Evolutionary conservation across 2,329 filamentous ascomycete species (phyloP).

Genomic region (Beauveria medogensis): DNA sequence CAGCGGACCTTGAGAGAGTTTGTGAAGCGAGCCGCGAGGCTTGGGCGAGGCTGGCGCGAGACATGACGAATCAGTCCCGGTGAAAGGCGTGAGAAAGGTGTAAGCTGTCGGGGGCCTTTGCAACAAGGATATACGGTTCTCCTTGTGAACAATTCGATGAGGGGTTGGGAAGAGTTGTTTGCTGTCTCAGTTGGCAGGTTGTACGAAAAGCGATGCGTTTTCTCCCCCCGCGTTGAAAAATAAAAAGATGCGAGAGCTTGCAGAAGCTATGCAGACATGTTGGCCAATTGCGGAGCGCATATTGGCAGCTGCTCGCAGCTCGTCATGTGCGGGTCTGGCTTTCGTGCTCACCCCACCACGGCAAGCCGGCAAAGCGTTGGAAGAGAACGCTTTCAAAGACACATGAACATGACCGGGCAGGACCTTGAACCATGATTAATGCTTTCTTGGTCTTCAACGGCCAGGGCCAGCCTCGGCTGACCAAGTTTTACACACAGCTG

Average conservation of each 20-base stretch:
- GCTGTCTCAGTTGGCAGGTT: background rate
- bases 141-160: background rate
- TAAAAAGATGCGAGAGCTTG: background rate
- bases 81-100: background rate
- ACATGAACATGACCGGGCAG: conserved; percentile 11
- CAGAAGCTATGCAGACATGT: background rate
- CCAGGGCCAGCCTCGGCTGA: conserved; percentile 89
- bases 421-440: conserved; percentile 73
- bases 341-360: background rate
- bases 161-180: background rate
- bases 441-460: conserved; percentile 98
- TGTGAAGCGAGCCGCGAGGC: conserved; percentile 30
- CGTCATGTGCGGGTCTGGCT: conserved; percentile 10
- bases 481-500: conserved; percentile 97
- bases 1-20: conserved; percentile 21
- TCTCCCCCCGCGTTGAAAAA: background rate
- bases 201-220: background rate
- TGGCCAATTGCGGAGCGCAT: conserved; percentile 9
- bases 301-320: conserved; percentile 3
- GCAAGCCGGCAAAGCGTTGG: background rate
- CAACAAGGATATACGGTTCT: background rate
- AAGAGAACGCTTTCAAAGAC: background rate
- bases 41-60: conserved; percentile 26
- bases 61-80: conserved; percentile 17
- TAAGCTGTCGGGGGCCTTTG: background rate